Evolutionary conservation across 1,139 yeast species (phyloP), one percentile per base, ranked within the genome.

Genomic region (Pichia sp.): DNA sequence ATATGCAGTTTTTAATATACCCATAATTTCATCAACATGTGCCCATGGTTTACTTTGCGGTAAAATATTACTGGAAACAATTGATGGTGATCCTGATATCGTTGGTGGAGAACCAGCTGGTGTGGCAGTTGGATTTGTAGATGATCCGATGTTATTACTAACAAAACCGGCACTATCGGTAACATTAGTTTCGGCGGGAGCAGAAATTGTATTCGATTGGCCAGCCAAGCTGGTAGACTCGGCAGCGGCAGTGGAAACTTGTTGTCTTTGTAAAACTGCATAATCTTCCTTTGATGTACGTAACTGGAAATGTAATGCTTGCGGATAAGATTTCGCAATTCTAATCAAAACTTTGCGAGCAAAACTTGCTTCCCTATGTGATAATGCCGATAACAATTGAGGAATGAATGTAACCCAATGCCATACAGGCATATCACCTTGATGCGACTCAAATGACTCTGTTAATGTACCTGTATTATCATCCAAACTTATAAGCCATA

Each of bases 381-480:
- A 85, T 52, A 94, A 71, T 0, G 96, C 83, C 0, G 96, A 83
- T 57, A 94, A 71, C 50, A 94, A 71, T 64, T 94, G 98, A 4
- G 98, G 98, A 56, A 94, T 89, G 57, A 85, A 92, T 0, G 97
- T 87, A 37, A 92, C 87, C 98, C 98, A 94, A 61, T 92, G 92
- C 99, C 99, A 94, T 3, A 90, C 96, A 10, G 98, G 97, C 38
- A 87, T 90, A 53, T 94, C 99, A 23, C 98, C 97, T 52, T 94
- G 78, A 63, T 87, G 92, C 44, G 86, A 82, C 49, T 87, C 96
- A 65, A 90, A 92, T 0, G 97, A 96, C 55, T 81, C 82, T 0
- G 95, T 78, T 46, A 92, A 71, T 0, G 92, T 78, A 1, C 95
- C 95, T 10, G 81, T 73, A 3, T 82, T 71, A 61, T 92, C 97